Evolutionary conservation across 2,329 filamentous ascomycete genomes (phyloP), one percentile per base, ranked within the genome.

Genomic region (Emydomyces testavorans): DNA sequence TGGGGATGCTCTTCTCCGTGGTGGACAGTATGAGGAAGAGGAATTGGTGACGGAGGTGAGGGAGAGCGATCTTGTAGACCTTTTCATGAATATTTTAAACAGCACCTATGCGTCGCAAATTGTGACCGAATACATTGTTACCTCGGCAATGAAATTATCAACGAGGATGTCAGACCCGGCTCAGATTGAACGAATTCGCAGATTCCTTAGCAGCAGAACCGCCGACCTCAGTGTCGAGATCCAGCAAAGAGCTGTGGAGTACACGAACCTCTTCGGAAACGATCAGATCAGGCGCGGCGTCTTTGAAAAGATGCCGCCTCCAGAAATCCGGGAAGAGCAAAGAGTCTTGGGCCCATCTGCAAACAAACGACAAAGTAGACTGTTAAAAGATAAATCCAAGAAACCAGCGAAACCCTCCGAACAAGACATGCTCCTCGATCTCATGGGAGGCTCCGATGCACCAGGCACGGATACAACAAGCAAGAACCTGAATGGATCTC

Each of bases 271-370:
- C n/a, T 96, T 98, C 59, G 78, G 79, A 0, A 87, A 87, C 59
- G 89, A 98, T 57, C 75, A 87, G 51, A 85, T 98, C 49, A 81
- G 90, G 47, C 78, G 78, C 51, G 92, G 92, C 50, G 92, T 98
- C 2, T 72, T 98, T 8, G 92, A 98, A 68, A 93, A 92, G 65
- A 98, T 98, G 93, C 92, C 92, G 6, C 79, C 92, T 1, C 92
- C 92, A 6, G 90, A 96, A 65, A 96, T 98, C 60, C 87, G 90
- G 56, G 92, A 98, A 63, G 87, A 94, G 64, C 90, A 92, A 47
- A 77, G 90, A 51, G 89, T 95, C 2, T 73, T 98, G 15, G 89
- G 89, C 36, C 84, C 90, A 59, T 82, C 87, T 1, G 78, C 82
- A 58, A 73, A 76, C 54, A 82, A 78, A 64, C 80, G 82, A 60